These are phyloP conservation scores for Cephaloascus fragrans DNA, from an alignment of 805 yeast species.

Conservation along the genomic window DNA sequence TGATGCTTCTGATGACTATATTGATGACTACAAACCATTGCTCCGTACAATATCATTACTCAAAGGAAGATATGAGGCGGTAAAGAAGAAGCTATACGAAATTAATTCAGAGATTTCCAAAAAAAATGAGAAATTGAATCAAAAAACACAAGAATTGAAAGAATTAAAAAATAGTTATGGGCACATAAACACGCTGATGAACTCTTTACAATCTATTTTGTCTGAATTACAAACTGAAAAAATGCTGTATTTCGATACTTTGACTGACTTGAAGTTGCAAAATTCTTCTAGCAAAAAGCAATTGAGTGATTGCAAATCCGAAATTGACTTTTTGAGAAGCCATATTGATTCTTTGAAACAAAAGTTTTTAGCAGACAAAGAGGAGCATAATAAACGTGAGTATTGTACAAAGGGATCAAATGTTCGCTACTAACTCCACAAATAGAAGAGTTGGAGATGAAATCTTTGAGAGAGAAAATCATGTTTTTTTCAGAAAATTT, in stretches of 20 bases:
- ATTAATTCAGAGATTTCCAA: not conserved
- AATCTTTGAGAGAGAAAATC: not conserved
- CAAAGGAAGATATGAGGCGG: not conserved
- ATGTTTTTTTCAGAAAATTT: not conserved
- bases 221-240: not conserved
- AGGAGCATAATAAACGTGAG: not conserved
- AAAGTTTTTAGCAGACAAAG: not conserved
- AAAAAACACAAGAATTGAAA: not conserved
- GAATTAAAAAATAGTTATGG: not conserved
- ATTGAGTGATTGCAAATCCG: not conserved
- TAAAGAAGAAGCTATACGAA: not conserved
- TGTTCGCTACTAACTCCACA: not conserved
- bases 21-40: too few species aligned
- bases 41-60: not conserved
- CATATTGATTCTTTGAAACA: not conserved
- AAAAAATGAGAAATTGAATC: not conserved
- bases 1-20: too few species aligned
- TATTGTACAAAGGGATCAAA: not conserved
- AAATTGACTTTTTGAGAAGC: not conserved
- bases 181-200: not conserved
- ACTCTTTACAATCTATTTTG: not conserved
- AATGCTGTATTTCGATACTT: too few species aligned
- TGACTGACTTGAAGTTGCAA: not conserved
- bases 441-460: not conserved
- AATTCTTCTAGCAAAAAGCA: not conserved